phyloP scores from a whole-genome alignment of 2,329 filamentous ascomycete genomes.

The Aspergillus neotritici region DNA sequence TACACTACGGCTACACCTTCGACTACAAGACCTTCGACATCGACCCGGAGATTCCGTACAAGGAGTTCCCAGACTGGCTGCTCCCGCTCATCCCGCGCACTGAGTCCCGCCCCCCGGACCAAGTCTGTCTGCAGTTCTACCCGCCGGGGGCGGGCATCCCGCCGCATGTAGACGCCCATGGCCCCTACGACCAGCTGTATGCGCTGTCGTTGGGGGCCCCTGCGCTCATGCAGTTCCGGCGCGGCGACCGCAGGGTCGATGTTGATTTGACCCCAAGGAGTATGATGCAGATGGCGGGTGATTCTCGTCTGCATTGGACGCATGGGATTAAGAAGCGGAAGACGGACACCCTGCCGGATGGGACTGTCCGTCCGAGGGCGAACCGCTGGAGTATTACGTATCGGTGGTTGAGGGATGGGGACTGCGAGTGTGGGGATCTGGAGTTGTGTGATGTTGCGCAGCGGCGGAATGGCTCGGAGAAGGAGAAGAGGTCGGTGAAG shows the following conservation, averaged over 20 bases:
- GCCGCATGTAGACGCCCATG: constrained; percentile 57
- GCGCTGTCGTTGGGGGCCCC: constrained; percentile 29
- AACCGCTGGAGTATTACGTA: constrained; percentile 54
- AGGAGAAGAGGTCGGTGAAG: constrained; percentile 40
- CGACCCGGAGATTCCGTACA: constrained; percentile 47
- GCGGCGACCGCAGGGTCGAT: constrained; percentile 32
- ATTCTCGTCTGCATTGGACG: constrained; percentile 51
- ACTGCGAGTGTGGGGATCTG: constrained; percentile 49
- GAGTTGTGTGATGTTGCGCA: constrained; percentile 51
- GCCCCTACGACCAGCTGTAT: constrained; percentile 37
- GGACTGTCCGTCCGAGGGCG: constrained; percentile 38
- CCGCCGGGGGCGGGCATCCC: constrained; percentile 56
- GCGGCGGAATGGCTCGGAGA: constrained; percentile 42
- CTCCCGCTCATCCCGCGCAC: constrained; percentile 43
- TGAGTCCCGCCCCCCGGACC: constrained; percentile 47
- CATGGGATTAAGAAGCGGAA: constrained; percentile 53
- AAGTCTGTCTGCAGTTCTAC: constrained; percentile 58
- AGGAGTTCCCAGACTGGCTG: constrained; percentile 50
- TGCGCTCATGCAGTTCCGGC: constrained; percentile 28
- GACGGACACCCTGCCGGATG: constrained; percentile 46
- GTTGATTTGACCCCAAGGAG: constrained; percentile 47
- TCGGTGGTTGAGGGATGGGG: constrained; percentile 46
- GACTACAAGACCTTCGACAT: constrained; percentile 56
- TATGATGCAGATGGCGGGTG: constrained; percentile 49
- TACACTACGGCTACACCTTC: constrained; percentile 55